Evolutionary conservation across 23 red algal species (phyloP).

Genomic region (Gracilariopsis chorda): DNA sequence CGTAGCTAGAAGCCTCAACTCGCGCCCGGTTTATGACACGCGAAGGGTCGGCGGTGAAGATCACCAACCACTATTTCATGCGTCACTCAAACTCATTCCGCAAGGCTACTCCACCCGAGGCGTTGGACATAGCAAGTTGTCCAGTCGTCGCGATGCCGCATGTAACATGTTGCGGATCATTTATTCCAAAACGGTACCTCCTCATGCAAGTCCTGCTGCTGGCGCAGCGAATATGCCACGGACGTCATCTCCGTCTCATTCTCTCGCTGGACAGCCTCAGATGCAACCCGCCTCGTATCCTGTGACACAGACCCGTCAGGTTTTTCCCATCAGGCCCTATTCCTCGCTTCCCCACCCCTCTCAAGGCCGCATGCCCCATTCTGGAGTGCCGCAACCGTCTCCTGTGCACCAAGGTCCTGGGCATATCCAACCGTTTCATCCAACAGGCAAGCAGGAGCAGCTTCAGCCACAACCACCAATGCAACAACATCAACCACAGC

Average conservation of each 20-base stretch:
- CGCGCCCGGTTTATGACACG: not conserved
- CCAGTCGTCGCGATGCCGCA: conserved; percentile 26
- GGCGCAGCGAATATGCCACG: not conserved
- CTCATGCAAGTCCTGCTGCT: not conserved
- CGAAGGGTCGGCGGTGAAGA: conserved; percentile 40
- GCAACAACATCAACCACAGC: not conserved
- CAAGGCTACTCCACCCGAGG: conserved; percentile 13
- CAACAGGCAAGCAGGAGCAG: not conserved
- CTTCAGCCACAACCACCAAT: not conserved
- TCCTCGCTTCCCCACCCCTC: not conserved
- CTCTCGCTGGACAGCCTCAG: not conserved
- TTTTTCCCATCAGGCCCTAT: not conserved
- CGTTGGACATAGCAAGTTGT: conserved; percentile 26
- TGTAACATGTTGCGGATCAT: conserved; percentile 11
- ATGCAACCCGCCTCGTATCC: not conserved
- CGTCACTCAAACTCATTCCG: not conserved
- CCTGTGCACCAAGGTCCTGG: too few species aligned
- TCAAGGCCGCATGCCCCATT: not conserved
- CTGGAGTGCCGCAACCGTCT: not conserved
- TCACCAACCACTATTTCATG: conserved; percentile 48
- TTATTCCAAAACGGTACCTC: not conserved
- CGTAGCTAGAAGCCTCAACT: not conserved
- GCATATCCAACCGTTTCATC: not conserved
- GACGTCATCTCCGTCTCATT: not conserved
- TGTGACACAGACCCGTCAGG: not conserved